Evolutionary conservation across 345 rosid species (phyloP).

Genomic region (Euphorbia lathyris): DNA sequence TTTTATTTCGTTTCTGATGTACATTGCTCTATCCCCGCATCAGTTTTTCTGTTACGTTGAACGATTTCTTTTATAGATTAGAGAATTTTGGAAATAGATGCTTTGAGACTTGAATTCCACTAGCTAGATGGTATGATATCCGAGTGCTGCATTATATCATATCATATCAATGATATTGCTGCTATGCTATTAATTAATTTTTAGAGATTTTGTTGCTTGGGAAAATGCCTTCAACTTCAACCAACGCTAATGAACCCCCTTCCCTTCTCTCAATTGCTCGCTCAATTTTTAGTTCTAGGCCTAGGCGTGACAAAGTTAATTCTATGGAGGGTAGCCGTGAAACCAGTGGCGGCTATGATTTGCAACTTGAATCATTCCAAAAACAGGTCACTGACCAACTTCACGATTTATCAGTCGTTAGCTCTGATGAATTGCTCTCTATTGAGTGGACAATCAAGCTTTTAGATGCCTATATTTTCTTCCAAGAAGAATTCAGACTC

Average conservation of each 20-base stretch:
- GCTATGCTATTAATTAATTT: no score
- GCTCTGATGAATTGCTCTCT: slow-evolving; percentile 38
- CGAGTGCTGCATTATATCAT: no score
- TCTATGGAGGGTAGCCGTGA: slow-evolving; percentile 19
- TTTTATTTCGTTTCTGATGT: no score
- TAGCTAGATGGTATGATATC: no score
- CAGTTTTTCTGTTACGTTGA: no score
- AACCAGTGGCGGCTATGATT: slow-evolving; percentile 9
- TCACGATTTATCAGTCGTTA: slow-evolving; percentile 27
- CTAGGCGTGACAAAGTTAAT: slow-evolving; percentile 25
- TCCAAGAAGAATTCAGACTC: slow-evolving; percentile 40
- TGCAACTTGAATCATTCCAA: slow-evolving; percentile 35
- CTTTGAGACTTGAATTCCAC: no score
- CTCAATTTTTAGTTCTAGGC: slow-evolving; percentile 25
- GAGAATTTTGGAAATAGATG: no score
- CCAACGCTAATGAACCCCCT: slow-evolving; percentile 17
- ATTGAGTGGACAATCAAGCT: slow-evolving; percentile 41
- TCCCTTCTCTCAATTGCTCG: slow-evolving; percentile 23
- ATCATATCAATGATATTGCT: no score
- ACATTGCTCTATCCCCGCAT: no score
- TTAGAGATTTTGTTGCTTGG: background rate
- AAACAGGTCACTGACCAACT: slow-evolving; percentile 30
- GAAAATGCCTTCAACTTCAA: slow-evolving; percentile 17
- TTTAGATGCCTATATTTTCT: slow-evolving; percentile 37
- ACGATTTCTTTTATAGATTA: no score